Percentiles rank a stretch among this genome's conserved stretches.
These are phyloP conservation scores for Metschnikowia borealis DNA, from an alignment of 805 yeast species.

Conservation along the genomic window DNA sequence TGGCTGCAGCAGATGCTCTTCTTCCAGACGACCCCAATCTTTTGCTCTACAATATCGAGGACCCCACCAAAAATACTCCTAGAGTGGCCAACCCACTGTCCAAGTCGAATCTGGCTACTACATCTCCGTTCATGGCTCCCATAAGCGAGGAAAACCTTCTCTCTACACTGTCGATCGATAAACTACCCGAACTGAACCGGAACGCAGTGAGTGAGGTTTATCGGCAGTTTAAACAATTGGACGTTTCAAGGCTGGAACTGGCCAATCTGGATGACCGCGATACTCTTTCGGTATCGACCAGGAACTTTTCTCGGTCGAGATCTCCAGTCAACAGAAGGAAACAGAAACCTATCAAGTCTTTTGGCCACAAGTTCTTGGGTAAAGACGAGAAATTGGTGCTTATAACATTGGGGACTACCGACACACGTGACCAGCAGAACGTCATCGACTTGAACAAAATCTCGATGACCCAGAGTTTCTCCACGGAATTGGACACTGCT, in stretches of 20 bases:
- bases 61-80: slow-evolving; percentile 30
- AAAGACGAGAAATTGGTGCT: slow-evolving; percentile 66
- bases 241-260: slow-evolving; percentile 15
- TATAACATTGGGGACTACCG: slow-evolving; percentile 84
- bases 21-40: slow-evolving; percentile 41
- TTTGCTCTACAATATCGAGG: slow-evolving; percentile 34
- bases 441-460: slow-evolving; percentile 70
- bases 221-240: slow-evolving; percentile 33
- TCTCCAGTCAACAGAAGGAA: slow-evolving; percentile 20
- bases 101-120: slow-evolving; percentile 10
- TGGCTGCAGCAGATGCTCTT: slow-evolving; percentile 61
- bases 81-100: slow-evolving; percentile 16
- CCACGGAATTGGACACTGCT: slow-evolving; percentile 87
- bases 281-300: slow-evolving; percentile 16
- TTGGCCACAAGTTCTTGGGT: slow-evolving; percentile 76
- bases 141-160: slow-evolving; percentile 15
- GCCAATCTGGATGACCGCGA: slow-evolving; percentile 15
- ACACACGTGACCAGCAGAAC: slow-evolving; percentile 52
- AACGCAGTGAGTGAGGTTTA: slow-evolving; percentile 35
- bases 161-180: slow-evolving; percentile 34
- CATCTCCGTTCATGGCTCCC: slow-evolving; percentile 16
- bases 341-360: slow-evolving; percentile 65
- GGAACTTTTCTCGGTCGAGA: slow-evolving; percentile 10
- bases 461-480: slow-evolving; percentile 69
- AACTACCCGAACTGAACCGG: slow-evolving; percentile 31